phyloP scores from a whole-genome alignment of 2,329 filamentous ascomycete genomes.

The Capronia coronata region DNA sequence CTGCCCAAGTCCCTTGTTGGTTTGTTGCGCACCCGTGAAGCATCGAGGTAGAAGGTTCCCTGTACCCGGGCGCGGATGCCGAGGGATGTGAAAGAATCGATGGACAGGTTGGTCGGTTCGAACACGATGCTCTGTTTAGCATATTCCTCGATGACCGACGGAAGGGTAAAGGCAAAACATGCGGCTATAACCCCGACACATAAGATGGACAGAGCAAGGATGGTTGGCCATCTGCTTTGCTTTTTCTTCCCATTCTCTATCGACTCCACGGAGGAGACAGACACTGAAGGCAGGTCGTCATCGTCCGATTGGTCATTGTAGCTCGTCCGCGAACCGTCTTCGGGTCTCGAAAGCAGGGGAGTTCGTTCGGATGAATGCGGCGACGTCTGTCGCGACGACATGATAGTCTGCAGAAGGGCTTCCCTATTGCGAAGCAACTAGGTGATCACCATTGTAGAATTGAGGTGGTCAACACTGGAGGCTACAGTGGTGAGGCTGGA shows the following conservation, averaged over 20 bases:
- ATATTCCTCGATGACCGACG: constrained; percentile 76
- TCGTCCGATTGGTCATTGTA: constrained; percentile 23
- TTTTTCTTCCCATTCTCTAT: constrained; percentile 32
- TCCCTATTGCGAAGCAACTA: background rate
- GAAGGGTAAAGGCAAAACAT: constrained; percentile 72
- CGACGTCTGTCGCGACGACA: constrained; percentile 29
- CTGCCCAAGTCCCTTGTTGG: constrained; percentile 68
- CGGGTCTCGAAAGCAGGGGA: constrained; percentile 36
- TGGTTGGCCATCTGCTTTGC: constrained; percentile 64
- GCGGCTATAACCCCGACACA: constrained; percentile 59
- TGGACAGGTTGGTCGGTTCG: constrained; percentile 73
- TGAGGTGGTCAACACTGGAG: background rate
- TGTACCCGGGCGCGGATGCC: constrained; percentile 75
- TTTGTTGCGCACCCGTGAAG: constrained; percentile 63
- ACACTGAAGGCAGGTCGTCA: constrained; percentile 25
- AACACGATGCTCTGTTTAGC: constrained; percentile 75
- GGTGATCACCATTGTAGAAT: background rate
- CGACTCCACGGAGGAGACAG: constrained; percentile 21
- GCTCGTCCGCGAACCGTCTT: constrained; percentile 33
- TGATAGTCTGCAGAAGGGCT: constrained; percentile 13
- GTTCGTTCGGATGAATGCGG: constrained; percentile 39
- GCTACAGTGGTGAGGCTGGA: constrained; percentile 3
- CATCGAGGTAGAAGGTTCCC: constrained; percentile 75
- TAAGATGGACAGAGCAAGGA: constrained; percentile 64
- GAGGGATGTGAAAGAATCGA: constrained; percentile 73